Evolutionary conservation across 192 early-diverging fungal species (phyloP), one percentile per base, ranked within the genome.

Genomic region (Diversispora eburnea): DNA sequence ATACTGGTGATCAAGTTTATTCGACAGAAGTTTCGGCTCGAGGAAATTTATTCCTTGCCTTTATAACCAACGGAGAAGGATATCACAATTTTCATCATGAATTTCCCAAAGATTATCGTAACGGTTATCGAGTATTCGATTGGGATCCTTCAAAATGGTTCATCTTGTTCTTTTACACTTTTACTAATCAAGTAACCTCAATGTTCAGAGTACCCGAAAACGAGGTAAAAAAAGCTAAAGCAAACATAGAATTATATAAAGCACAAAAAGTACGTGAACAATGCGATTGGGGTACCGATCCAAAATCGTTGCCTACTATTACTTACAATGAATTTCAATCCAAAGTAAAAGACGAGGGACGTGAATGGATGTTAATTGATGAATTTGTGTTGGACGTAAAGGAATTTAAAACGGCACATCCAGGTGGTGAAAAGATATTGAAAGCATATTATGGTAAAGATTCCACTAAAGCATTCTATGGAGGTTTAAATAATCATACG

Each of bases 31-130:
- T 90, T 70, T 92, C 94, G 3, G 93, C 93, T 9, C 85, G 91
- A 63, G 91, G 92, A 77, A 92, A 94, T 77, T 89, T 91, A 78
- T 79, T 93, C 55, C 91, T 91, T 8, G 91, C 92, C 49, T 75
- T 94, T 13, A 86, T 91, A 67, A 93, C 92, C 13, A 67, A 91
- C 70, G 91, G 92, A 70, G 92, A 93, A 76, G 92, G 91, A 17
- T 91, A 93, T 79, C 92, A 93, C 85, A 93, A 93, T 82, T 91
- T 91, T 82, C 92, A 94, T 76, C 92, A 94, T 78, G 87, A 93
- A 80, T 94, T 93, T 83, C 92, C 92, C 60, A 85, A 89, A 72
- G 92, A 94, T 80, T 94, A 92, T 81, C 88, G 92, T 61, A 94
- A 94, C 69, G 92, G 91, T 42, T 91, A 93, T 75, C 75, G 77